phyloP scores from a whole-genome alignment of 1,284 basidiomycete genomes.

The Singerocomus rubriflavus region DNA sequence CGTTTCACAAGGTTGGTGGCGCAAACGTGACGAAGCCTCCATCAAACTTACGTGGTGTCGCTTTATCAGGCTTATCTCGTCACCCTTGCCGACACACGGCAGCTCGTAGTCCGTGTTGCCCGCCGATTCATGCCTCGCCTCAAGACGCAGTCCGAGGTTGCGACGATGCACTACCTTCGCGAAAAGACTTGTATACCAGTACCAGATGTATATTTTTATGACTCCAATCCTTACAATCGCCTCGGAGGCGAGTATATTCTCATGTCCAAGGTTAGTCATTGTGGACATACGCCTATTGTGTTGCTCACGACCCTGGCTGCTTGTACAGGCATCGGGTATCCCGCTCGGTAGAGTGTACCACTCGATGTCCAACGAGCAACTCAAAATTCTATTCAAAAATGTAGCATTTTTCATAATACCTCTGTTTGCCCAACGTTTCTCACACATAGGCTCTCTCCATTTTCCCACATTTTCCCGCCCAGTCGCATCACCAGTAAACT shows the following conservation, averaged over 20 bases:
- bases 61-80: constrained; percentile 65
- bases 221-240: constrained; percentile 77
- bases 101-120: constrained; percentile 73
- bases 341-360: constrained; percentile 67
- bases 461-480: constrained; percentile 45
- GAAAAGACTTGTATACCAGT: constrained; percentile 67
- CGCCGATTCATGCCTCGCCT: constrained; percentile 78
- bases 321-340: constrained; percentile 60
- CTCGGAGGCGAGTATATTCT: constrained; percentile 79
- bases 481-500: constrained; percentile 20
- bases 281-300: constrained; percentile 4
- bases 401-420: constrained; percentile 64
- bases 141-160: constrained; percentile 81
- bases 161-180: constrained; percentile 73
- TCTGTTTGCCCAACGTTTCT: constrained; percentile 72
- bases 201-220: constrained; percentile 68
- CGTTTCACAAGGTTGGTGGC: constrained; percentile 67
- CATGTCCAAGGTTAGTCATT: constrained; percentile 68
- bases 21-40: background rate
- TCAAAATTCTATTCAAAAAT: constrained; percentile 62
- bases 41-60: constrained; percentile 7
- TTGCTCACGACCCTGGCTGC: constrained; percentile 17
- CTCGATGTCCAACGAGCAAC: constrained; percentile 56
- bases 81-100: constrained; percentile 55
- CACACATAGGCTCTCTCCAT: constrained; percentile 70